Base-by-base conservation (phyloP, 2,329 filamentous ascomycete species). In the Epichloe sp. region DNA sequence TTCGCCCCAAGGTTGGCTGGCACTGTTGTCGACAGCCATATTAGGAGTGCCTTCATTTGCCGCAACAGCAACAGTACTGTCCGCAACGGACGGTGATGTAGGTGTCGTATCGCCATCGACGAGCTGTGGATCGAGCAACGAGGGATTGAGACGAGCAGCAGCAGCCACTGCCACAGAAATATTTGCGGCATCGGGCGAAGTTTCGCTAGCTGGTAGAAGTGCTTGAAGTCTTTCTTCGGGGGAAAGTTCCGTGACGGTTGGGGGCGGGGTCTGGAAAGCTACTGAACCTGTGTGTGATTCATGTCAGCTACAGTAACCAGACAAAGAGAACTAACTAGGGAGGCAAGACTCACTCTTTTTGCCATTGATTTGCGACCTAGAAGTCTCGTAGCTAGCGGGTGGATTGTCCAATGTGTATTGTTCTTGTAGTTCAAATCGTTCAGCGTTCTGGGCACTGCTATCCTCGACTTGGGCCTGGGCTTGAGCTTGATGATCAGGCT, bases 371-470 rank as follows among this genome's bases (percentile, higher is more conserved):
- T 60, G 60, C 12, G 58, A 43, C 34, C 60, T 59, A 46, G 53
- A 42, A 5, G 38, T 59, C 41, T 77, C 76, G 44, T 77, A 77
- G 60, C 65, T 71, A 15, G 71, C 58, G 1, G 77, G 74, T 1
- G 76, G 74, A 48, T 80, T 76, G 21, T 82, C 78, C 4, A 79
- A 60, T 2, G 76, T 76, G 59, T 76, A 80, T 43, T 80, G 77
- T 45, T 81, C 78, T 38, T 80, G 77, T 11, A 80, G 60, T 55
- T 80, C 76, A 54, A 79, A 73, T 43, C 67, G 66, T 43, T 71
- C 69, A 38, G 56, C 51, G 10, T 59, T 54, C 53, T 60, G 56
- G 23, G 61, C 55, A 44, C 47, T 50, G 23, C 58, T 61, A 11
- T 47, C n/a, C 47, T 55, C 40, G 50, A 41, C 58, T 62, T 54